Conservation (phyloP, 148 eudicot species). For the Rhododendron molle region DNA sequence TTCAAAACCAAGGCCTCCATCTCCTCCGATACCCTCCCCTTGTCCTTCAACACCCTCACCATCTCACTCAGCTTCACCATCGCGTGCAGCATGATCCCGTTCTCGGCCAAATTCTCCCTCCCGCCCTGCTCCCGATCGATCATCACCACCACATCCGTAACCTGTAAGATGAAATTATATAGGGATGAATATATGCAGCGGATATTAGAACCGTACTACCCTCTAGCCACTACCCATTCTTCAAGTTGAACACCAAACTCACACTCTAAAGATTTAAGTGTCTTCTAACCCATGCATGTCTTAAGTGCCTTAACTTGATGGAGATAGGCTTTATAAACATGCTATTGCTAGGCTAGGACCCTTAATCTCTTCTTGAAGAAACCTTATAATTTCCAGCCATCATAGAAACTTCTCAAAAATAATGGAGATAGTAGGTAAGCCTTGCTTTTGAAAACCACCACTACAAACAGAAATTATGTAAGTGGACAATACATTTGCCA, state of each 20-base stretch:
- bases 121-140: slow-evolving; percentile 94
- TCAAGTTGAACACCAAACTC: neutral
- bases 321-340: neutral
- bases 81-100: slow-evolving; percentile 71
- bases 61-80: slow-evolving; percentile 75
- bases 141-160: slow-evolving; percentile 75
- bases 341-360: neutral
- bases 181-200: neutral
- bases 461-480: no score
- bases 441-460: no score
- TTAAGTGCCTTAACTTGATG: neutral
- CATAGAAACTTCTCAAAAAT: neutral
- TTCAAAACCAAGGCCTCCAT: slow-evolving; percentile 67
- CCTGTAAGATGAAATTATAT: slow-evolving; percentile 14
- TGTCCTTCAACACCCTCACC: slow-evolving; percentile 71
- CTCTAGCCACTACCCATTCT: neutral
- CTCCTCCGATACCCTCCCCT: slow-evolving; percentile 75
- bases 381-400: neutral
- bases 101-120: slow-evolving; percentile 64
- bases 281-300: neutral
- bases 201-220: neutral
- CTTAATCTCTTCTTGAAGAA: neutral
- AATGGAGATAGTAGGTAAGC: neutral
- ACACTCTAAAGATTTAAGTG: neutral
- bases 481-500: no score